Evolutionary conservation across 257 asterid species (phyloP), one percentile per base, ranked within the genome.

Genomic region (Solanum piurae): DNA sequence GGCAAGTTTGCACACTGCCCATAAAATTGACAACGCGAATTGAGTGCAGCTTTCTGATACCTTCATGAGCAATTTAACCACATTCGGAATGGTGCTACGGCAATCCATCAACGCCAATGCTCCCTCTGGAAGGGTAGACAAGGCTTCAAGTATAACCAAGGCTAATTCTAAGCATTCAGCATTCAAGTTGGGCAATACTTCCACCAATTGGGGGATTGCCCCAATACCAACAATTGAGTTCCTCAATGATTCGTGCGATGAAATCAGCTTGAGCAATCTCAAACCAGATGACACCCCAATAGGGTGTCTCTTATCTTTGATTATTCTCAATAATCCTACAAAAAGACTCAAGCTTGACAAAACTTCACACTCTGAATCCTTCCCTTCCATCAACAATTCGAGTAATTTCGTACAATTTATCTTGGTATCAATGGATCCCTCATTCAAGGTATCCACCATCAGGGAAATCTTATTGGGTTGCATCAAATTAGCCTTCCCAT

Each of bases 361-460:
- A 4, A 93, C 86, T 75, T 95, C 94, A 0, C 90, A 60, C 49
- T 91, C 91, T 21, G 93, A 91, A 87, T 90, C 95, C 87, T 92
- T 91, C 66, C 88, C 95, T 73, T 91, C 95, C 90, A 93, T 92
- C 90, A 95, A 83, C 11, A 49, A 46, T 75, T 92, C 96, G 2
- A 94, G 94, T 89, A 95, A 88, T 84, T 88, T 91, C 10, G 93
- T 93, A 87, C 97, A 95, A 74, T 93, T 94, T 82, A 94, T 89
- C 90, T 93, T 95, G 13, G 98, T 93, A 80, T 95, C 98, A 75
- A 92, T 85, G 6, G 95, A 93, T 7, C 98, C 98, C 64, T 93
- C 98, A n/a, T 95, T 94, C 89, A 95, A 86, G 31, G 94, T 89
- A 87, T 95, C 98, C 6, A 94, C 95, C 83, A 95, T 88, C 1